Evolutionary conservation across 1,284 basidiomycete species (phyloP), one percentile per base, ranked within the genome.

Genomic region (Veloboletus limbatus): DNA sequence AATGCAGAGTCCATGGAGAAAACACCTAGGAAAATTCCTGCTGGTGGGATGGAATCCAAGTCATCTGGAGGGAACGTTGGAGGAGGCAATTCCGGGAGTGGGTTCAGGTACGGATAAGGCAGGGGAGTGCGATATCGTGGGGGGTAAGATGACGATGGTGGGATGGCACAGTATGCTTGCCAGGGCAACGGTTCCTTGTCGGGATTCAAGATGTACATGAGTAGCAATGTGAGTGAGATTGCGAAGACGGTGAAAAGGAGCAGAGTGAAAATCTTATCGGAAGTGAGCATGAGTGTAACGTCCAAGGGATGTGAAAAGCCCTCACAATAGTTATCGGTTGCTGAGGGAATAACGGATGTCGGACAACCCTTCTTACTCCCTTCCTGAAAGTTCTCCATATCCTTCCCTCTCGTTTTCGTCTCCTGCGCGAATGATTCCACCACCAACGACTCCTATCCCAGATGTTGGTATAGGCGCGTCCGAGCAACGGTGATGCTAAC

Each of bases 151-250:
- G 79, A 75, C 27, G 69, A 47, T 41, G 76, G 74, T 32, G 82
- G 77, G 51, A 82, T 71, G 43, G 87, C 79, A 68, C 96, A 98
- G 66, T 96, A 96, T 21, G 85, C 82, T 54, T 93, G 82, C 93
- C 94, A 99, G 34, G 95, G 94, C 24, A 96, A 70, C 13, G 92
- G 87, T 47, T 89, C 87, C 67, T 97, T 97, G 76, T 99, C 96
- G 36, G 94, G 92, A 64, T 97, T 95, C 61, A 97, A 81, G 53
- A 95, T 80, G 67, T 96, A 88, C 63, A 93, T 94, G 66, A 97
- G 78, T 45, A 90, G 74, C 48, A 92, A 79, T 47, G 90, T 87
- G 54, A 89, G 75, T 54, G 82, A 83, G 52, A 91, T 79, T 48
- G 82, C 81, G 59, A 94, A 82, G 47, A 86, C 73, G 45, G 82